phyloP scores from a whole-genome alignment of 495 filamentous ascomycete genomes.

The Evernia prunastri region DNA sequence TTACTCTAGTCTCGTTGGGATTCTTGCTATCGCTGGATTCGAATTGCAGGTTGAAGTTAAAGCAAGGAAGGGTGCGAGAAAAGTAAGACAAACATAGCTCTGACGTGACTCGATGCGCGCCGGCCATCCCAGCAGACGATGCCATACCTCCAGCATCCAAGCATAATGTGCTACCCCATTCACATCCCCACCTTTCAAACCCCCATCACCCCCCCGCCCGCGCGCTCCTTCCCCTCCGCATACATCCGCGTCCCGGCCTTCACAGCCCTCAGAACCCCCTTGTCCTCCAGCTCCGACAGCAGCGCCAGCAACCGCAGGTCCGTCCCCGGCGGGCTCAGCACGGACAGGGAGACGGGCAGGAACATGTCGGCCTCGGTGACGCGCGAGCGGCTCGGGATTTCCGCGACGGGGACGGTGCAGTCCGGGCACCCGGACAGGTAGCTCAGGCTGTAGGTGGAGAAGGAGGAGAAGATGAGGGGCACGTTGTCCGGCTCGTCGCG shows the following conservation, averaged over 20 bases:
- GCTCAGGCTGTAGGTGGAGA: conserved; percentile 25
- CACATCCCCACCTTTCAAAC: background rate
- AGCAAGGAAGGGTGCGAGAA: too few species aligned
- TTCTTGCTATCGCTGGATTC: too few species aligned
- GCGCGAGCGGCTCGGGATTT: conserved; percentile 34
- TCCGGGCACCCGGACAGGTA: conserved; percentile 27
- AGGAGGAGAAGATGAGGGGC: conserved; percentile 18
- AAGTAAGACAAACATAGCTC: too few species aligned
- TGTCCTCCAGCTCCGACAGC: conserved; percentile 12
- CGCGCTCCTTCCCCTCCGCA: background rate
- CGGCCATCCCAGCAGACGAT: background rate
- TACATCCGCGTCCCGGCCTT: conserved; percentile 5
- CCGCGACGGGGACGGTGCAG: conserved; percentile 26
- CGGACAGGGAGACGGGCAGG: conserved; percentile 32
- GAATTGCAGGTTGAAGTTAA: too few species aligned
- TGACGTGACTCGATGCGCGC: too few species aligned
- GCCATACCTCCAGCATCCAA: background rate
- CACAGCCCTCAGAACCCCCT: conserved; percentile 12
- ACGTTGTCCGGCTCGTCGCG: conserved; percentile 21
- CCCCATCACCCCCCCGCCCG: background rate
- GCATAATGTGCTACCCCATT: too few species aligned
- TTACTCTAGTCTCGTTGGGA: too few species aligned
- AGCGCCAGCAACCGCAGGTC: conserved; percentile 12
- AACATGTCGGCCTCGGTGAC: conserved; percentile 37
- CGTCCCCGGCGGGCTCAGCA: conserved; percentile 13